Base-by-base conservation (phyloP, 2,329 filamentous ascomycete genomes). In the Bipolaris oryzae region DNA sequence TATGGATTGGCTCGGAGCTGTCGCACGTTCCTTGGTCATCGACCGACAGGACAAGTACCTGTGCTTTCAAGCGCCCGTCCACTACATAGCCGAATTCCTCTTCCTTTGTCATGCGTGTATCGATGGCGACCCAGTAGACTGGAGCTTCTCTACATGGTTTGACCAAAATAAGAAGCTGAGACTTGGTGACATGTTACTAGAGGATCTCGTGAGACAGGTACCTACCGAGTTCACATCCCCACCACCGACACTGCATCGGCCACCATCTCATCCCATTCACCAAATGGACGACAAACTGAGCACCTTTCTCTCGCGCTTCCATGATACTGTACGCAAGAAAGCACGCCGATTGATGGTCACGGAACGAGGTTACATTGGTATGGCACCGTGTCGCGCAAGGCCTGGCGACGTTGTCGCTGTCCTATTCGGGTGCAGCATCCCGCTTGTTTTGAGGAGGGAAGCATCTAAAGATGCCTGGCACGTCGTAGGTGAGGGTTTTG, bases 401-500 rank as follows among this genome's bases (percentile, higher is more conserved):
- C 49, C 53, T 2, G 74, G 73, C 9, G 73, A 76, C 52, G 59
- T 63, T 9, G 57, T 76, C 9, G 74, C 64, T 6, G 61, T 77
- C 25, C 15, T 77, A 5, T 70, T 70, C 23, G 74, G 72, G 0
- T 77, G 75, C 45, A 75, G 69, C 43, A 75, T 77, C 4, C 75
- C 75, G 2, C 63, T 76, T 16, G 58, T 77, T 0, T 43, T 77
- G 5, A 59, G 73, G 9, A 42, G 44, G n/a, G 35, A 47, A 0
- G 53, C 55, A 7, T 25, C 38, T 2, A 56, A 48, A 46, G 60
- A 72, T 13, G 58, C 55, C 1, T 74, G 66, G 66, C 56, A 63
- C 23, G 62, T 73, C 7, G 57, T 74, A 16, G 72, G 72, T 1
- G 72, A 74, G 39, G 67, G 55, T 7, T 73, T 73, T 44, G 53